Evolutionary conservation across 1,284 basidiomycete genomes (phyloP).

Genomic region (Anthracocystis setariae): DNA sequence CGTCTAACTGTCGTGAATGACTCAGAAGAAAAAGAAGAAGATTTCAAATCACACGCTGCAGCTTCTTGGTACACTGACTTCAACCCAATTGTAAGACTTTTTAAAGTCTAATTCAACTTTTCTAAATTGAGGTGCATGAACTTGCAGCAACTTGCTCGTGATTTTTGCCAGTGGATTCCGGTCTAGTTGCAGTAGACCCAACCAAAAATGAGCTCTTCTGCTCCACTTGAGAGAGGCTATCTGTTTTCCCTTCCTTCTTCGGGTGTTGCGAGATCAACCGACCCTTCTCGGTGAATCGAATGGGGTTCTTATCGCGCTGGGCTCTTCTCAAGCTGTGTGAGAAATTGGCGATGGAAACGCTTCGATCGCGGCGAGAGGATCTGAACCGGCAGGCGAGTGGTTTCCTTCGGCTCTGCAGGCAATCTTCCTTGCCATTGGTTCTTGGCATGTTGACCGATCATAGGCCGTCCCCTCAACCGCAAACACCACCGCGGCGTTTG

Average conservation of each 20-base stretch:
- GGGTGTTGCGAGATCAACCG: no score
- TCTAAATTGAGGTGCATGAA: conserved; percentile 1
- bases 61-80: background rate
- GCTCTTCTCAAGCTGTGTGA: no score
- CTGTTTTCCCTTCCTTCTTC: background rate
- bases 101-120: background rate
- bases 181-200: conserved; percentile 1
- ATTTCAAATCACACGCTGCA: background rate
- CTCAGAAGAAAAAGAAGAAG: conserved; percentile 1
- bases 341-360: background rate
- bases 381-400: background rate
- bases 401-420: no score
- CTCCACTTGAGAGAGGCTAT: no score
- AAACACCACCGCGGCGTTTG: background rate
- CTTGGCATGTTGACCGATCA: conserved; percentile 1
- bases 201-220: no score
- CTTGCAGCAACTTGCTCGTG: background rate
- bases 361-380: conserved; percentile 1
- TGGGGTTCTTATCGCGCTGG: background rate
- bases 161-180: background rate
- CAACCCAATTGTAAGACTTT: background rate
- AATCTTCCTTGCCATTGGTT: background rate
- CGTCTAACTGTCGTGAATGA: background rate
- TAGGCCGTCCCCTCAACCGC: background rate
- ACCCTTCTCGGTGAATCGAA: no score